Base-by-base conservation (phyloP, 352 stramenopile genomes). In the Phytopythium vexans region DNA sequence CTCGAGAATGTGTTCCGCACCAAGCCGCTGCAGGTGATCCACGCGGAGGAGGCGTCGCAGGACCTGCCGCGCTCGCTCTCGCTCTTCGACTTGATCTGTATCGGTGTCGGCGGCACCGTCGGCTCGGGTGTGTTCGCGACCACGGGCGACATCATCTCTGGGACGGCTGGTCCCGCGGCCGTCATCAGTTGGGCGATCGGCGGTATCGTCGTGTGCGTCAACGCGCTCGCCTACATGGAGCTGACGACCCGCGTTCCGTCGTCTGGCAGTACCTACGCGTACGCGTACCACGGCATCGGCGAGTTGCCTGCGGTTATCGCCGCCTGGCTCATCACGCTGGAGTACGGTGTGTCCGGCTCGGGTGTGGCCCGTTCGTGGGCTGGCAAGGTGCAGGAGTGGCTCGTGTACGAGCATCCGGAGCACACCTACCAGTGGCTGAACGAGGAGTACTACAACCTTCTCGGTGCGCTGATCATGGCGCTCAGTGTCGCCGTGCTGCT, bases 281-380 rank as follows among this genome's bases (percentile, higher is more conserved):
- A 97, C 72, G 67, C 88, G 31, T 98, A 96, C 71, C 79, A 97
- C 52, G 75, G 86, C 4, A 73, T 98, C n/a, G 93, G 93, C 35
- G 94, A 98, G 59, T 70, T 98, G 3, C 86, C 89, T 0, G 94
- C 94, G 8, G 89, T 97, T 32, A 66, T 98, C 27, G 88, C 86
- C 1, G 91, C 79, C 14, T 92, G 82, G 60, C 62, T 92, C 27
- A 41, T 98, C 34, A 97, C 89, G n/a, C 72, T 98, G 10, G 93
- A 98, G 74, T 98, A 98, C 72, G 78, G 88, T 37, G 56, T 97
- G 8, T 94, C 86, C 0, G 90, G 84, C 12, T 77, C 89, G 2
- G 95, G 94, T 33, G 88, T 98, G 1, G 92, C 95, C 0, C 84
- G 92, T 42, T 95, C 74, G 54, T 98, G 94, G 94, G 93, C 89